Base-by-base conservation (phyloP, 306 rosid genomes). In the Hippophae gyantsensis region DNA sequence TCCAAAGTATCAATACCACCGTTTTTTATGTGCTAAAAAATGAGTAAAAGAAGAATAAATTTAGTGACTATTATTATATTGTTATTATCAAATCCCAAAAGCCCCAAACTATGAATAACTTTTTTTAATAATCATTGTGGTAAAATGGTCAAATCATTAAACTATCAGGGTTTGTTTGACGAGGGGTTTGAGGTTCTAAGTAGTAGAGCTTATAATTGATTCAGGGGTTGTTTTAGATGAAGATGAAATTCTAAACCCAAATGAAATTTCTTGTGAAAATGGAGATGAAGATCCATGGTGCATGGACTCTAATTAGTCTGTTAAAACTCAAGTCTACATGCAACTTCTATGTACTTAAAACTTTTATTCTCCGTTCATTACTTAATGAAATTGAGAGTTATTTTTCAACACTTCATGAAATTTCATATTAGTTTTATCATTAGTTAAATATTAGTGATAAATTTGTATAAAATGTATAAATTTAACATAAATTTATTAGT, bases 161-260 rank as follows among this genome's bases (percentile, higher is more conserved):
- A 85, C 97, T 94, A 89, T 90, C 94, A 85, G 2, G 74, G 75
- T 69, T 75, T 82, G 66, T 56, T 78, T 13, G 79, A 56, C 26
- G 76, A 61, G 50, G 38, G 2, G 38, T 0, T 32, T 32, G 5
- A 32, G 38, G 5, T 32, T 32, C 38, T 32, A 32, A 9, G 65
- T 45, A 18, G 1, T 18, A 18, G 72, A 71, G 72, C 69, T 74
- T 18, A 18, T 79, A 52, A 49, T 55, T n/a, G 61, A 77, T 43
- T 79, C 73, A 2, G 84, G 84, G 38, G 85, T 82, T 38, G 67
- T 50, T 54, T 68, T 79, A 18, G 56, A 56, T 58, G 89, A 71
- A 46, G 77, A 71, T 48, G 85, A 76, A 47, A 64, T 25, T 73
- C 81, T 68, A 55, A 62, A 71, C 47, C 54, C 56, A 55, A 58